Evolutionary conservation across 1,139 yeast species (phyloP), one percentile per base, ranked within the genome.

Genomic region (Blastobotrys raffinosifermentans): DNA sequence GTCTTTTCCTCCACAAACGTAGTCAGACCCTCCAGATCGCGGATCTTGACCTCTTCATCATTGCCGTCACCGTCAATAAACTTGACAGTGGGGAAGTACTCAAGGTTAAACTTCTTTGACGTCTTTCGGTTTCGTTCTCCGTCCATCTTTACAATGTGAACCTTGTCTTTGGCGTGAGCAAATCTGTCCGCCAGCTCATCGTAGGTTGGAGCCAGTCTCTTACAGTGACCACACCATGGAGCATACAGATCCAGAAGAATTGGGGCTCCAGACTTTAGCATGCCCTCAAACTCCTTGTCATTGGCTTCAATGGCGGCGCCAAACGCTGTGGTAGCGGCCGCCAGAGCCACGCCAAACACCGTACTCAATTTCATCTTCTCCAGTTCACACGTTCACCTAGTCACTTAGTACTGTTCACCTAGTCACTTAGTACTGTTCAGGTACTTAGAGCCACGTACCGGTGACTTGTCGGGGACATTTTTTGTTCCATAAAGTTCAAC

Each of bases 181-280:
- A 70, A 81, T 19, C 64, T 46, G 4, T 70, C 73, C 1, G 81
- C 77, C 36, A 83, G 64, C 52, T 73, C 70, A 46, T 81, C 89
- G 55, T 76, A 75, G 2, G 69, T 66, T 3, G 94, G 94, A 47
- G 72, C 71, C 54, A 83, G 61, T 37, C 67, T 71, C 59, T 77
- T 76, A 61, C 94, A 83, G 59, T 83, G 93, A 26, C 85, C 73
- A 55, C 94, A 83, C 94, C 93, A 83, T 40, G 78, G 75, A 31
- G 93, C 91, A 53, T 79, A 81, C 50, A 82, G 74, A 44, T 83
- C 84, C 35, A 83, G 83, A 43, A 83, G 67, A 0, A 85, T 70
- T 43, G 73, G 76, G 48, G 80, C 75, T 6, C 76, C 80, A 1
- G 80, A 69, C 14, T 69, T 63, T 36, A 71, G 57, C 10, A 78